Evolutionary conservation across 1,284 basidiomycete species (phyloP).

Genomic region (Melampsora occidentalis): DNA sequence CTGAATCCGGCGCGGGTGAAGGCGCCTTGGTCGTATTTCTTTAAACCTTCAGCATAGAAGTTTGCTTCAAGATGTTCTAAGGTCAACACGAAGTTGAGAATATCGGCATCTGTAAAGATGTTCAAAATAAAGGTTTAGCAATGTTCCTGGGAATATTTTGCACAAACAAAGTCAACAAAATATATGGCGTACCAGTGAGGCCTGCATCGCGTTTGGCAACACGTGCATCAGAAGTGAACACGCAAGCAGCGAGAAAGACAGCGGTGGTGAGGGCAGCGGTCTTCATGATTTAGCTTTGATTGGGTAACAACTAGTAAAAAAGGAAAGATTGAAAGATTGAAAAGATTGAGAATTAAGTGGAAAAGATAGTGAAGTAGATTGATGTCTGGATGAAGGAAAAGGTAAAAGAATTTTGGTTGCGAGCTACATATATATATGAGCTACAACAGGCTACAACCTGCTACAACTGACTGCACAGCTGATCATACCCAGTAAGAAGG

Average conservation of each 20-base stretch:
- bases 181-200: not conserved
- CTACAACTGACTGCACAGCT: no score
- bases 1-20: slow-evolving; percentile 62
- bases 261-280: not conserved
- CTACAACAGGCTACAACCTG: no score
- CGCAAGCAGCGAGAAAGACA: not conserved
- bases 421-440: no score
- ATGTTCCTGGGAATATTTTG: not conserved
- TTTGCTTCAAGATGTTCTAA: slow-evolving; percentile 59
- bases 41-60: slow-evolving; percentile 58
- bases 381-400: no score
- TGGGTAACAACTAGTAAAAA: no score
- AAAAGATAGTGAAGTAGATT: no score
- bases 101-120: slow-evolving; percentile 50
- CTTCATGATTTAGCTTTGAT: slow-evolving; percentile 1
- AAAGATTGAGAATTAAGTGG: no score
- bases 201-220: not conserved
- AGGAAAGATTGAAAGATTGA: no score
- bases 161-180: not conserved
- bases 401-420: no score
- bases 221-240: not conserved
- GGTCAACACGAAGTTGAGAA: slow-evolving; percentile 61
- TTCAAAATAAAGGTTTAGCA: not conserved
- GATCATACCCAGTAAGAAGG: no score
- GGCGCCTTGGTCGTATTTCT: slow-evolving; percentile 53